Conservation (phyloP, 257 asterid genomes). For the Phtheirospermum japonicum region DNA sequence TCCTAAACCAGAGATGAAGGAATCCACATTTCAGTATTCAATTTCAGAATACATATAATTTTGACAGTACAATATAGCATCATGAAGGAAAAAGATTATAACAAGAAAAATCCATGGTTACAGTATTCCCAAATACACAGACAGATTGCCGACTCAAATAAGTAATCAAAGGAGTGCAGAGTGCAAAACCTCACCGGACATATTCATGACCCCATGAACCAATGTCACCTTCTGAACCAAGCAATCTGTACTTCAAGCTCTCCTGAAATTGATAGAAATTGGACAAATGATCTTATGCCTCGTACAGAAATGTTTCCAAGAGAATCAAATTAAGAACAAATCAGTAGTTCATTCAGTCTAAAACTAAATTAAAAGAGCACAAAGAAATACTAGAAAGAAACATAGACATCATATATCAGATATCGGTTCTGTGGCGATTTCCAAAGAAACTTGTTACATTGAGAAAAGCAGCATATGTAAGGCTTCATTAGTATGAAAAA, state of each 20-base stretch:
- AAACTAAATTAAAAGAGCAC: neutral
- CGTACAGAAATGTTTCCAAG: conserved; percentile 5
- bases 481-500: conserved; percentile 1
- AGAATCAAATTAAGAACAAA: conserved; percentile 22
- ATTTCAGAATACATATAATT: conserved; percentile 7
- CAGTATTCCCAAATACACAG: neutral
- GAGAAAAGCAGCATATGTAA: neutral
- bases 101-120: neutral
- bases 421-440: neutral
- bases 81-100: conserved; percentile 10
- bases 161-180: neutral
- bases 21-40: conserved; percentile 4
- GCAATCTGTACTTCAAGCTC: conserved; percentile 86
- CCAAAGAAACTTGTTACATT: neutral
- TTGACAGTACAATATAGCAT: neutral
- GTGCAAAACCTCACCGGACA: conserved; percentile 59
- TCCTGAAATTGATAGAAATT: conserved; percentile 56
- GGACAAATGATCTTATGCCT: conserved; percentile 13
- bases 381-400: neutral
- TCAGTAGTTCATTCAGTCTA: conserved; percentile 8
- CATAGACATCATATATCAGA: neutral
- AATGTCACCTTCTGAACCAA: conserved; percentile 87
- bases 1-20: neutral
- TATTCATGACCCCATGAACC: conserved; percentile 99
- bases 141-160: conserved; percentile 12